These are phyloP conservation scores for Rhodotorula babjevae DNA, from an alignment of 768 basidiomycete species.

Conservation along the genomic window DNA sequence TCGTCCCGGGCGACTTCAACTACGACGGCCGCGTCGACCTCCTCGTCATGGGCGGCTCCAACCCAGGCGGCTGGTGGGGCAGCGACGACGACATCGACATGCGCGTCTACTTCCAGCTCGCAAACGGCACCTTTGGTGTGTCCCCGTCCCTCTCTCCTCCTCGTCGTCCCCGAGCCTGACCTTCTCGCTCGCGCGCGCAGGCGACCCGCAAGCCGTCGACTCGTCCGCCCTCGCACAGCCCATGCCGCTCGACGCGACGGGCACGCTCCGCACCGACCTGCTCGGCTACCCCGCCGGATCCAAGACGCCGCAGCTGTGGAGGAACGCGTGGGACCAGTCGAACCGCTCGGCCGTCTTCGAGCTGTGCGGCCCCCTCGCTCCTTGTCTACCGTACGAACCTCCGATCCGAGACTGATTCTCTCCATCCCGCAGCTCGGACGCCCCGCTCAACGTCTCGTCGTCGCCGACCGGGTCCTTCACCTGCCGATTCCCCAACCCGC, in stretches of 20 bases:
- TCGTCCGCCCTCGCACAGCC: constrained; percentile 71
- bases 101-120: constrained; percentile 61
- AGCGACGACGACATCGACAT: constrained; percentile 55
- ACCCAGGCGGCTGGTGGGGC: constrained; percentile 51
- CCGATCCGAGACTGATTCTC: neutral
- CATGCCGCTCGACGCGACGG: constrained; percentile 77
- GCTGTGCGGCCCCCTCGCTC: constrained; percentile 54
- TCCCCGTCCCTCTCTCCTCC: neutral
- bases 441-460: constrained; percentile 29
- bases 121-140: constrained; percentile 45
- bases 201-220: constrained; percentile 48
- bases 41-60: constrained; percentile 71
- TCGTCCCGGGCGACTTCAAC: constrained; percentile 88
- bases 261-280: constrained; percentile 83
- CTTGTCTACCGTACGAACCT: neutral
- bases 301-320: constrained; percentile 61
- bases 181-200: constrained; percentile 1
- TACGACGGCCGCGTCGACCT: constrained; percentile 86
- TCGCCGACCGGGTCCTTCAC: constrained; percentile 15
- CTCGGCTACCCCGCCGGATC: constrained; percentile 61
- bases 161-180: neutral
- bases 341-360: constrained; percentile 59
- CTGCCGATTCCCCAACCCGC: constrained; percentile 78
- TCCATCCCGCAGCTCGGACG: constrained; percentile 14
- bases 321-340: constrained; percentile 70